These are phyloP conservation scores for Dacryopinax primogenitus DNA, from an alignment of 768 basidiomycete genomes.

Conservation along the genomic window DNA sequence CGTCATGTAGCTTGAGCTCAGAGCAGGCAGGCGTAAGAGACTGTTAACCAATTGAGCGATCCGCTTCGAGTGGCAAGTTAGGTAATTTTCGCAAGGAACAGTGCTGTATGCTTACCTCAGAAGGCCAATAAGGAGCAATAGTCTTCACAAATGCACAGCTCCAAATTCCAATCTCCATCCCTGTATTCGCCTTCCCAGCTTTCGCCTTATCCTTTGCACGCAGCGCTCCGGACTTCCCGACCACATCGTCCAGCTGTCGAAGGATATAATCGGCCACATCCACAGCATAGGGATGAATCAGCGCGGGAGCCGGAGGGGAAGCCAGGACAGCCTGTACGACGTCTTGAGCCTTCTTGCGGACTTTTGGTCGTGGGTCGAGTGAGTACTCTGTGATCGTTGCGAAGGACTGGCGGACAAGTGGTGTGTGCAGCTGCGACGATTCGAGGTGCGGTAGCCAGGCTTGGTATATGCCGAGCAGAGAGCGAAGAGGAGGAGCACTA, in stretches of 20 bases:
- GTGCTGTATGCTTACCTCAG: slow-evolving; percentile 42
- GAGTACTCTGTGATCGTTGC: slow-evolving; percentile 70
- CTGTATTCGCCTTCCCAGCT: slow-evolving; percentile 34
- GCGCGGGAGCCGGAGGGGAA: slow-evolving; percentile 61
- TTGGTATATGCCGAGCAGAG: slow-evolving; percentile 68
- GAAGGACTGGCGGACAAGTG: slow-evolving; percentile 61
- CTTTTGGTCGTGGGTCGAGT: slow-evolving; percentile 84
- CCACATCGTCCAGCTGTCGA: slow-evolving; percentile 24
- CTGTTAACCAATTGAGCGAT: slow-evolving; percentile 54
- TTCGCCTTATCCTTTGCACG: slow-evolving; percentile 44
- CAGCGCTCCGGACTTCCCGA: slow-evolving; percentile 51
- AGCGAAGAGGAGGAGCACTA: slow-evolving; percentile 71
- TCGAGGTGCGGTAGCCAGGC: slow-evolving; percentile 58
- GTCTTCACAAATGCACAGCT: slow-evolving; percentile 43
- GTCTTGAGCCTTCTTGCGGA: slow-evolving; percentile 81
- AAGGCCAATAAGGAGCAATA: slow-evolving; percentile 34
- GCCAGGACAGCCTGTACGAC: slow-evolving; percentile 64
- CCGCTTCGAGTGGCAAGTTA: slow-evolving; percentile 34
- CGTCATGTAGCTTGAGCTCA: slow-evolving; percentile 80
- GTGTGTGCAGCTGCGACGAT: slow-evolving; percentile 49
- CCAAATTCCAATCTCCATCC: slow-evolving; percentile 64
- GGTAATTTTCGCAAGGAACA: slow-evolving; percentile 37
- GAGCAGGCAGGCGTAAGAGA: slow-evolving; percentile 69
- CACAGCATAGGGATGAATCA: slow-evolving; percentile 74
- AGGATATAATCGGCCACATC: slow-evolving; percentile 59